Evolutionary conservation across 2,329 filamentous ascomycete species (phyloP), one percentile per base, ranked within the genome.

Genomic region (Cryphonectria parasitica): DNA sequence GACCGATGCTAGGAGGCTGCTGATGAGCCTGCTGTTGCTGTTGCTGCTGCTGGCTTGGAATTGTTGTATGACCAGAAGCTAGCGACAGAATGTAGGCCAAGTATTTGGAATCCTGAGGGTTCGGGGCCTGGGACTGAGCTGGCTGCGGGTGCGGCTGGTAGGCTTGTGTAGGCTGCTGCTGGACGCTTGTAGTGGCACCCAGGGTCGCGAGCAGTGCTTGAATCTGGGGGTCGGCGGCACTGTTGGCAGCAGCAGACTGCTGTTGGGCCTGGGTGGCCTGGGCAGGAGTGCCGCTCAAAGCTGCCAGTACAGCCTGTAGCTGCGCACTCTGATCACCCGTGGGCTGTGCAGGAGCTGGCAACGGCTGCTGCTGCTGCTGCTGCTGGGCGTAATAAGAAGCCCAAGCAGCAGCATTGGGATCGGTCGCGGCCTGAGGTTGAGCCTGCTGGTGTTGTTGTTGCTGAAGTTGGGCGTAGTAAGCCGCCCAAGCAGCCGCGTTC

Each of bases 141-240:
- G 73, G 10, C 75, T 71, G 19, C 15, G 43, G 43, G 4, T 71
- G 45, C 43, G 58, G 28, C 71, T 78, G 19, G 73, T 58, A 15
- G 69, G 71, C 70, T 74, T 70, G 43, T 43, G 69, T 19, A 56
- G 66, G 15, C n/a, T 39, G n/a, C 61, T 39, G 41, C 39, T 41
- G 60, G n/a, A 22, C 60, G 25, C 19, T 45, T n/a, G 69, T n/a
- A 7, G 68, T 39, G 25, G 67, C 72, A n/a, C 70, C 67, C 58
- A 84, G 81, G 64, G 81, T 81, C 13, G 82, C 81, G 52, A 84
- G 75, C n/a, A 84, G 79, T 10, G 83, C 83, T 74, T 84, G 82
- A 4, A 84, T 77, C 70, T 83, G 81, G 13, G 74, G 78, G 64
- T 83, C 81, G 8, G 64, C 66, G 56, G 70, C 25, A 63, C 39